These are phyloP conservation scores for Zopfia rhizophila DNA, from an alignment of 2,329 filamentous ascomycete species.

Conservation along the genomic window DNA sequence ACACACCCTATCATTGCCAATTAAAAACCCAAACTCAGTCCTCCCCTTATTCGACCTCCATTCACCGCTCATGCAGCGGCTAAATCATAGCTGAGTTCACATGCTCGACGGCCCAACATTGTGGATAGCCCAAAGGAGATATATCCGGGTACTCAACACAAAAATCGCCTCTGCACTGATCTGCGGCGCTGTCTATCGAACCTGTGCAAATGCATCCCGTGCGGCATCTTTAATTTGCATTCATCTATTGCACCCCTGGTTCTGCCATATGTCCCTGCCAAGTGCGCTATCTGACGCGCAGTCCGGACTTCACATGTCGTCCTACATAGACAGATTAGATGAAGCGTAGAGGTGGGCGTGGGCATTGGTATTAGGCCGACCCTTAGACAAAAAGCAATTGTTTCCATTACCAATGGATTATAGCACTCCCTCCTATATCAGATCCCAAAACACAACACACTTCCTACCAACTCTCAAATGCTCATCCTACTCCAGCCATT, in stretches of 20 bases:
- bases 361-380: no score
- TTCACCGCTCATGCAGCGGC: no score
- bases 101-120: constrained; percentile 14
- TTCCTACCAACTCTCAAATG: constrained; percentile 1
- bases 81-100: constrained; percentile 21
- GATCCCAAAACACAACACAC: not conserved
- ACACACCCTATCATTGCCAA: no score
- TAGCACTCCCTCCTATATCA: not conserved
- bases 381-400: no score
- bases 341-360: no score
- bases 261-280: constrained; percentile 26
- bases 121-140: constrained; percentile 14
- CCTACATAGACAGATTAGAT: no score
- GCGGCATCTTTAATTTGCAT: constrained; percentile 17
- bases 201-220: constrained; percentile 15
- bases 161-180: constrained; percentile 23
- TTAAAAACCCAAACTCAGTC: no score
- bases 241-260: constrained; percentile 21
- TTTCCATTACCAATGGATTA: no score
- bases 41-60: no score
- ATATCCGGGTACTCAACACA: constrained; percentile 13
- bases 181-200: constrained; percentile 10
- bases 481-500: constrained; percentile 48
- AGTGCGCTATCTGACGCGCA: constrained; percentile 4
- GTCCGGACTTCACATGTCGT: no score